Conservation (phyloP, 2,329 filamentous ascomycete species). For the Colletotrichum limetticola region DNA sequence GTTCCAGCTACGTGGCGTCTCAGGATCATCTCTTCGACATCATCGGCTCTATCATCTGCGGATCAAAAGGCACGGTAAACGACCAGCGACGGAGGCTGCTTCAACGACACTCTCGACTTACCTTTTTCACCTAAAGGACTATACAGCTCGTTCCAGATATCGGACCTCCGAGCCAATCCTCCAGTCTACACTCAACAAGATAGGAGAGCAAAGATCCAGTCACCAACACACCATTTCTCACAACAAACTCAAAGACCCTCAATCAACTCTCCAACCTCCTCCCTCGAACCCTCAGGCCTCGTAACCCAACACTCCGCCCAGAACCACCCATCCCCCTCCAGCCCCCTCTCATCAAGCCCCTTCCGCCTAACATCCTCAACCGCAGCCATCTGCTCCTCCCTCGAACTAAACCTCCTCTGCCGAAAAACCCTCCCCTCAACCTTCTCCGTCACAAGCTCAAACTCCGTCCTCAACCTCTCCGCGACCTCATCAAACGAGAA, state of each 20-base stretch:
- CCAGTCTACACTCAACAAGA: no score
- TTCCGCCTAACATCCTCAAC: background rate
- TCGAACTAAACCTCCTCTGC: slow-evolving; percentile 9
- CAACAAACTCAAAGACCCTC: background rate
- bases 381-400: slow-evolving; percentile 14
- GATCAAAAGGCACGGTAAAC: no score
- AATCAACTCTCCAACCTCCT: background rate
- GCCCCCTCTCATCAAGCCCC: background rate
- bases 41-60: no score
- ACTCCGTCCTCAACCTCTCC: background rate
- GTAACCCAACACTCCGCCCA: slow-evolving; percentile 23
- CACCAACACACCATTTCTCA: background rate
- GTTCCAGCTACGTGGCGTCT: no score
- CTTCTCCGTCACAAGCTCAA: slow-evolving; percentile 14
- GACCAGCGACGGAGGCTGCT: no score
- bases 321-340: slow-evolving; percentile 21
- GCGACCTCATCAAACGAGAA: slow-evolving; percentile 18
- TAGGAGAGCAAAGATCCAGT: no score
- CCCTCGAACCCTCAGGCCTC: background rate
- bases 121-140: no score
- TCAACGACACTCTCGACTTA: no score
- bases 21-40: no score
- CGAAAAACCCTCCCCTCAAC: background rate
- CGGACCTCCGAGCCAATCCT: no score
- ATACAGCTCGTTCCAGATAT: no score